phyloP scores from a whole-genome alignment of 768 basidiomycete genomes.

The Xanthoconium purpureum region DNA sequence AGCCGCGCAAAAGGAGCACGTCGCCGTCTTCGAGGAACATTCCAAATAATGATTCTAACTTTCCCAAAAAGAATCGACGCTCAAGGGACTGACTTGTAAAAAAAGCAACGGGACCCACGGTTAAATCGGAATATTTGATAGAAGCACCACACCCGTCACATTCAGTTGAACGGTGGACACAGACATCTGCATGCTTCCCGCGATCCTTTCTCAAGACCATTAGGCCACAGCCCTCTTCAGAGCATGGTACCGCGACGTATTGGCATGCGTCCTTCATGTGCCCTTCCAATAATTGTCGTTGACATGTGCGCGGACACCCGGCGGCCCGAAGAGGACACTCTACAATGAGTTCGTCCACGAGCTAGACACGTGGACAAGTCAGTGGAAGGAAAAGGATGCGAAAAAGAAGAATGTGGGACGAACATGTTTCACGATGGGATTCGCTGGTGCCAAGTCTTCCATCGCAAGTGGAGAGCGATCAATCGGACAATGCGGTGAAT shows the following conservation, averaged over 20 bases:
- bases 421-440: conserved; percentile 67
- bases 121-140: conserved; percentile 34
- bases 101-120: conserved; percentile 31
- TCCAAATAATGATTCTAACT: conserved; percentile 38
- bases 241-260: conserved; percentile 53
- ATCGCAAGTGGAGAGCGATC: conserved; percentile 66
- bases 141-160: conserved; percentile 40
- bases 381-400: conserved; percentile 1
- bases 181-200: conserved; percentile 40
- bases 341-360: conserved; percentile 79
- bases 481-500: conserved; percentile 76
- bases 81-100: conserved; percentile 1
- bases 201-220: conserved; percentile 45
- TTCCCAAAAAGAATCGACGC: neutral
- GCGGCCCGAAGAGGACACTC: conserved; percentile 59
- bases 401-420: conserved; percentile 12
- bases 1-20: conserved; percentile 41
- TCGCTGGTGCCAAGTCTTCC: conserved; percentile 64
- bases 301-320: conserved; percentile 63
- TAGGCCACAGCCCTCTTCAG: conserved; percentile 44
- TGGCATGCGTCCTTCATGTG: conserved; percentile 64
- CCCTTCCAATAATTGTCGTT: conserved; percentile 60
- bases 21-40: conserved; percentile 37
- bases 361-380: conserved; percentile 38
- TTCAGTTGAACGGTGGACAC: conserved; percentile 33